phyloP scores from a whole-genome alignment of 805 yeast genomes.

The Schwanniomyces occidentalis region DNA sequence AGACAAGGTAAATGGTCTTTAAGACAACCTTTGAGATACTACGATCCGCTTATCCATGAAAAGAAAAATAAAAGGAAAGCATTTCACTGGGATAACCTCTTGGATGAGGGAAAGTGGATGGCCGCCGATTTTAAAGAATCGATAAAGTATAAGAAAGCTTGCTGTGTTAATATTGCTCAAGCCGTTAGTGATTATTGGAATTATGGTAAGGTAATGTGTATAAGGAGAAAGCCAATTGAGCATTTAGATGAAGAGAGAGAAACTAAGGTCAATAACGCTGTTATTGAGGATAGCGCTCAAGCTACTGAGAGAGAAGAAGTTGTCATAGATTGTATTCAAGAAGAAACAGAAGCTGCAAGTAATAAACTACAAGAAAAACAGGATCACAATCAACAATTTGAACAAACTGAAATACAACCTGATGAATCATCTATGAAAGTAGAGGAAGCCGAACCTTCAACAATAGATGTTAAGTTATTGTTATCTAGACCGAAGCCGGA shows the following conservation, averaged over 20 bases:
- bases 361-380: neutral
- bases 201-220: conserved; percentile 65
- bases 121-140: conserved; percentile 74
- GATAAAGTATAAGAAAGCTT: conserved; percentile 65
- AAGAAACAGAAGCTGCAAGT: neutral
- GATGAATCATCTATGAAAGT: too few relatives aligned
- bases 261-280: conserved; percentile 3
- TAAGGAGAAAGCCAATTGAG: conserved; percentile 50
- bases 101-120: conserved; percentile 85
- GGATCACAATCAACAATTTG: neutral
- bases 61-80: conserved; percentile 26
- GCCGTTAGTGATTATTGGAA: conserved; percentile 78
- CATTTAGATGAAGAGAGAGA: conserved; percentile 13
- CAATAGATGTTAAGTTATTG: conserved; percentile 30
- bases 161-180: conserved; percentile 68
- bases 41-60: conserved; percentile 57
- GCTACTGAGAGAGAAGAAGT: neutral
- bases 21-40: conserved; percentile 72
- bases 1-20: conserved; percentile 88
- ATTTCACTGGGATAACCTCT: conserved; percentile 75
- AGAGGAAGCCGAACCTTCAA: conserved; percentile 8
- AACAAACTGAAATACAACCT: neutral
- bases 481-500: conserved; percentile 27
- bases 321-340: neutral
- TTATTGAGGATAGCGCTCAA: neutral